Conservation (phyloP, 371 early-diverging fungal genomes). For the Mortierella sp. region DNA sequence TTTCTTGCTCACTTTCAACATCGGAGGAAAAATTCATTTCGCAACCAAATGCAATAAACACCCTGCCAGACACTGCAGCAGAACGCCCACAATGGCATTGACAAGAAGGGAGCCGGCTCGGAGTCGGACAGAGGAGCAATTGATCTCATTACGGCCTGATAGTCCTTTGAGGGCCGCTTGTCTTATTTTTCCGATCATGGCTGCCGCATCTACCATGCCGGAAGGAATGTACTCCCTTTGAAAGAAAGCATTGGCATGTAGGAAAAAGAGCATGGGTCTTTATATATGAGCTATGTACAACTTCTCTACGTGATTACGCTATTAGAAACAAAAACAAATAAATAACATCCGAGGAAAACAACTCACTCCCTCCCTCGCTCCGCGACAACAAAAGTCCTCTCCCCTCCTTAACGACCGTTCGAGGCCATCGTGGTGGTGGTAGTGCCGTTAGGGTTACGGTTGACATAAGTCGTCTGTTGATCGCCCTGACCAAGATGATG, state of each 20-base stretch:
- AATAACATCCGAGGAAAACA: neutral
- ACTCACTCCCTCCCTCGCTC: neutral
- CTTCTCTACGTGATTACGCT: slow-evolving; percentile 2
- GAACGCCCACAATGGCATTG: neutral
- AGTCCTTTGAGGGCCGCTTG: no score
- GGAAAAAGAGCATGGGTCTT: neutral
- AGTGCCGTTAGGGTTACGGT: neutral
- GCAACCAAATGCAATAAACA: neutral
- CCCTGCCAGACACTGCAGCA: neutral
- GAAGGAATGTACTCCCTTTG: no score
- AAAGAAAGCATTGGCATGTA: no score
- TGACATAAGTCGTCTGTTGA: neutral
- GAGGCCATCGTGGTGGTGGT: neutral
- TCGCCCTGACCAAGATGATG: neutral
- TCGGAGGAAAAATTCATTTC: neutral
- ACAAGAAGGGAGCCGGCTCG: neutral
- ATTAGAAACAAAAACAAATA: neutral
- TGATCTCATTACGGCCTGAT: neutral
- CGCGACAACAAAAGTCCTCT: neutral
- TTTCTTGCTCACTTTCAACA: neutral
- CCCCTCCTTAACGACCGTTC: neutral
- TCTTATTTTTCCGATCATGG: no score
- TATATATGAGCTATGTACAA: neutral
- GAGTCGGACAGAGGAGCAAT: neutral
- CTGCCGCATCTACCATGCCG: no score